Percentiles rank a stretch among this genome's conserved stretches.
These are phyloP conservation scores for Perilla frutescens DNA, from an alignment of 257 asterid species.

Conservation along the genomic window DNA sequence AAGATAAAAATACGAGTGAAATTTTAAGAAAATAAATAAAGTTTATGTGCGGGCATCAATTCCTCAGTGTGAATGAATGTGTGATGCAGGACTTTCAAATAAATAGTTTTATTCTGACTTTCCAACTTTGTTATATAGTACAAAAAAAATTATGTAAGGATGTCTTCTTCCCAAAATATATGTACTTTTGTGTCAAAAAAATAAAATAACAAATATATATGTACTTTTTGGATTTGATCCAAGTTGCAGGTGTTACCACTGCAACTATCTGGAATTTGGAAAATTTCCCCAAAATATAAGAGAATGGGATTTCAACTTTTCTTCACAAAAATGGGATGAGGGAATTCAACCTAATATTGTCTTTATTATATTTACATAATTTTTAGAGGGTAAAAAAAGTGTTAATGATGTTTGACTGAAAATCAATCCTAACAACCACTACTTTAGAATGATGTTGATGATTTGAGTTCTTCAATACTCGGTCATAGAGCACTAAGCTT, in stretches of 20 bases:
- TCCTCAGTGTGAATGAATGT: not conserved
- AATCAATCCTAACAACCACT: too few relatives aligned
- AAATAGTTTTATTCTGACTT: constrained; percentile 18
- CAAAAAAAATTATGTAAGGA: not conserved
- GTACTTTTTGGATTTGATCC: not conserved
- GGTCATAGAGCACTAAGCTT: too few relatives aligned
- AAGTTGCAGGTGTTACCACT: not conserved
- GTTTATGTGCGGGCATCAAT: not conserved
- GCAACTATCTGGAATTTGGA: too few relatives aligned
- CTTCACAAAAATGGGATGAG: not conserved
- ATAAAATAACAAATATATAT: not conserved
- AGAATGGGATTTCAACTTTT: not conserved
- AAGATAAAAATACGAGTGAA: not conserved
- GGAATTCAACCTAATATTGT: not conserved
- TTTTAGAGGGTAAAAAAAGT: too few relatives aligned
- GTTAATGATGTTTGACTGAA: too few relatives aligned
- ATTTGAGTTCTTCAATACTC: too few relatives aligned
- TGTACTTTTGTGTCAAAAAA: too few relatives aligned
- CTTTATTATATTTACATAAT: not conserved
- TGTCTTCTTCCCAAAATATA: not conserved
- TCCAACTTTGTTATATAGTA: not conserved
- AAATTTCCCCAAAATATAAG: not conserved
- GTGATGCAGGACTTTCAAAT: constrained; percentile 11
- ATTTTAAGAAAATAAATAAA: too few relatives aligned
- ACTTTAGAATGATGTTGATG: too few relatives aligned